Evolutionary conservation across 352 stramenopile genomes (phyloP).

Genomic region (Globisporangium takayamanum): DNA sequence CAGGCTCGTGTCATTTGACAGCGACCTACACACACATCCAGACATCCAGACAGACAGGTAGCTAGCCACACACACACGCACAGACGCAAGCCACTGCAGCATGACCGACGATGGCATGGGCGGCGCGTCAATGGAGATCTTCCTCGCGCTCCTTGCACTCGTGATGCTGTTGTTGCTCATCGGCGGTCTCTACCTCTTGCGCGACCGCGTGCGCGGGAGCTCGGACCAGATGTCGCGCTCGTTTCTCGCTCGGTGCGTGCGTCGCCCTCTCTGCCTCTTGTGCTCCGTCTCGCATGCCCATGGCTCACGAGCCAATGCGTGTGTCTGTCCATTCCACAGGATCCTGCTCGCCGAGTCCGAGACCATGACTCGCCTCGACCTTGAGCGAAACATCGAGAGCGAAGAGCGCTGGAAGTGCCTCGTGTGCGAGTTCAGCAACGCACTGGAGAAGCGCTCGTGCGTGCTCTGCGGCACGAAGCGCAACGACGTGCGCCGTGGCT

Average conservation of each 20-base stretch:
- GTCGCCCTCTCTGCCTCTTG: background rate
- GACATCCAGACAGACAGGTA: background rate
- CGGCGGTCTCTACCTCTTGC: conserved; percentile 59
- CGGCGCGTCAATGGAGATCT: conserved; percentile 45
- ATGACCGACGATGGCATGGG: conserved; percentile 6
- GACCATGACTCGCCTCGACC: conserved; percentile 58
- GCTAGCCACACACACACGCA: background rate
- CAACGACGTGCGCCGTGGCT: conserved; percentile 21
- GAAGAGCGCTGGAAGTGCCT: conserved; percentile 73
- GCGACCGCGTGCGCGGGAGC: conserved; percentile 29
- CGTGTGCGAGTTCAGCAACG: conserved; percentile 79
- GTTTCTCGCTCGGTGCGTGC: conserved; percentile 35
- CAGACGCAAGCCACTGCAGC: background rate
- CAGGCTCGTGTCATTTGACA: background rate
- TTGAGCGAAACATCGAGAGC: conserved; percentile 51
- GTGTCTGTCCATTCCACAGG: conserved; percentile 8
- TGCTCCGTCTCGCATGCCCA: background rate
- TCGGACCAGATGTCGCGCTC: conserved; percentile 28
- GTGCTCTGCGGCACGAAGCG: conserved; percentile 72
- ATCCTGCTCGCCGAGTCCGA: conserved; percentile 54
- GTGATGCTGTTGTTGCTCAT: conserved; percentile 63
- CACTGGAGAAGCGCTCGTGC: conserved; percentile 49
- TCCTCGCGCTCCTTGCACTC: conserved; percentile 61
- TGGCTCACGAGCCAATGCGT: background rate
- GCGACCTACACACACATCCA: background rate